Percentiles rank a stretch among this genome's conserved stretches.
Conservation (phyloP, 306 rosid species). For the Arachis stenosperma region DNA sequence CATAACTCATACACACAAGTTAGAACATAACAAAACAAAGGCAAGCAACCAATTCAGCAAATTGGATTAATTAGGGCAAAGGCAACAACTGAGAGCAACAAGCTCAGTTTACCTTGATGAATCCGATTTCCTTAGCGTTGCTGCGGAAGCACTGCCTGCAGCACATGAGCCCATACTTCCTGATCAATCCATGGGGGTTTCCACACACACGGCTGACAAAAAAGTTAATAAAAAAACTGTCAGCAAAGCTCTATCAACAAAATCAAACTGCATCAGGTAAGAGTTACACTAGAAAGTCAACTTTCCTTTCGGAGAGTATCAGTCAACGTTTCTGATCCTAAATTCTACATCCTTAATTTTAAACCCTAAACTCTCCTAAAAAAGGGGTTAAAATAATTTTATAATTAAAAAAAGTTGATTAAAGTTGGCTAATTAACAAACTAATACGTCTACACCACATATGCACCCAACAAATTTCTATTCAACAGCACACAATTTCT, state of each 20-base stretch:
- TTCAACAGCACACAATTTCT: too few relatives aligned
- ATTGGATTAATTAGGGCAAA: background rate
- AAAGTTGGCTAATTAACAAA: too few relatives aligned
- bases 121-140: conserved; percentile 97
- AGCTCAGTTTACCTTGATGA: conserved; percentile 65
- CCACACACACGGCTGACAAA: conserved; percentile 65
- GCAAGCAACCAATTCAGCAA: background rate
- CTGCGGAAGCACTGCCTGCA: conserved; percentile 99
- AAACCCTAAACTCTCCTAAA: too few relatives aligned
- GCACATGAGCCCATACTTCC: conserved; percentile 95
- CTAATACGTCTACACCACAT: too few relatives aligned
- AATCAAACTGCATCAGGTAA: background rate
- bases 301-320: too few relatives aligned
- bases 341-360: too few relatives aligned
- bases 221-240: background rate
- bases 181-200: conserved; percentile 83
- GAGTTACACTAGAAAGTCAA: too few relatives aligned
- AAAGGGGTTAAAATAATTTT: too few relatives aligned
- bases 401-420: too few relatives aligned
- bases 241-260: conserved; percentile 1
- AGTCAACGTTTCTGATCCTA: too few relatives aligned
- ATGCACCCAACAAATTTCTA: too few relatives aligned
- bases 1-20: background rate
- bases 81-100: background rate
- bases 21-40: background rate